Evolutionary conservation across 2,329 filamentous ascomycete species (phyloP).

Genomic region (Rutstroemia sp.): DNA sequence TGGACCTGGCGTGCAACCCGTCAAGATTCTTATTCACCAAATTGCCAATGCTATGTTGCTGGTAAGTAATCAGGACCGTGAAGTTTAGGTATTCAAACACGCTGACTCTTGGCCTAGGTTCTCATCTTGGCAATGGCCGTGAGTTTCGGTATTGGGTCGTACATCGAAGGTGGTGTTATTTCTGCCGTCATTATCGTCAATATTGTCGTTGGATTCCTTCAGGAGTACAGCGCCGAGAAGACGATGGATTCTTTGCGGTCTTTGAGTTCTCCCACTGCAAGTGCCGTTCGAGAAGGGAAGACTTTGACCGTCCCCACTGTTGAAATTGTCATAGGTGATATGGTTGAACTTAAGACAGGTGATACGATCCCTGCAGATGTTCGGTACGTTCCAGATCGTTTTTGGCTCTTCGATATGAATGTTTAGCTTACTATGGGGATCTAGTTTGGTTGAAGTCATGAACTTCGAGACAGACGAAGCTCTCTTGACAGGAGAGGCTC

Average conservation of each 20-base stretch:
- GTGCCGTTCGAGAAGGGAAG: constrained; percentile 42
- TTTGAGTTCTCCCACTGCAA: constrained; percentile 42
- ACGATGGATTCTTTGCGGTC: constrained; percentile 45
- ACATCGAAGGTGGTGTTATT: constrained; percentile 53
- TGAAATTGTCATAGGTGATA: constrained; percentile 49
- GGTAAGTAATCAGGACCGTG: constrained; percentile 27
- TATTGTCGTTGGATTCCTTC: constrained; percentile 48
- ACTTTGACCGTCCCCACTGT: constrained; percentile 43
- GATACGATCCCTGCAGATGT: constrained; percentile 37
- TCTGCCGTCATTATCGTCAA: constrained; percentile 50
- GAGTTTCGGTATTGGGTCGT: constrained; percentile 50
- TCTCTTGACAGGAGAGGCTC: constrained; percentile 54
- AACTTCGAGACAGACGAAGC: constrained; percentile 55
- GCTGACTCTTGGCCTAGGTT: constrained; percentile 28
- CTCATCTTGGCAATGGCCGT: constrained; percentile 51
- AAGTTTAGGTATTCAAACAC: constrained; percentile 25
- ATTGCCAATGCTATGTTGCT: constrained; percentile 64
- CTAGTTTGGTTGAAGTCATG: constrained; percentile 40
- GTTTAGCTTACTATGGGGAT: constrained; percentile 9
- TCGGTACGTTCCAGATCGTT: constrained; percentile 17
- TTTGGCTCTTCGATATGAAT: neutral
- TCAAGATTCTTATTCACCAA: constrained; percentile 58
- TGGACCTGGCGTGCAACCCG: constrained; percentile 48
- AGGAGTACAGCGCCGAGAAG: constrained; percentile 46
- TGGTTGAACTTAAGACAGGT: constrained; percentile 46